Base-by-base conservation (phyloP, 192 early-diverging fungal species). In the Backusella luteola region DNA sequence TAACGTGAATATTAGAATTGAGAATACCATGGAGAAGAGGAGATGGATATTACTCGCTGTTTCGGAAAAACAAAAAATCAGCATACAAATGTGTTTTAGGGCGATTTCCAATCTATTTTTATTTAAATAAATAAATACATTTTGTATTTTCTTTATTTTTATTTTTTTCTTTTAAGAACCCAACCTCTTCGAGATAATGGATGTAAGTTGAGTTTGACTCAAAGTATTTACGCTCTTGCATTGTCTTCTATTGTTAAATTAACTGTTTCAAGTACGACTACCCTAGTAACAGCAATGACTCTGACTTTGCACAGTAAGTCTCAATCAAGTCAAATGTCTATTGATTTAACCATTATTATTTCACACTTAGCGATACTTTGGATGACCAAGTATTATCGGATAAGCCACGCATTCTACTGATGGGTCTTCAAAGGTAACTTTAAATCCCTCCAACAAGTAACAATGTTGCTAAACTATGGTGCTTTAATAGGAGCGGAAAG, bases 401-500 rank as follows among this genome's bases (percentile, higher is more conserved):
- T 42, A 82, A 78, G 42, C 85, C 86, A 26, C 83, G 84, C 29
- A 78, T 87, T 34, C 67, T 87, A 32, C 69, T 87, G 49, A 85
- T 87, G 84, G 86, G 86, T 17, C 53, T 86, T 41, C 84, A 75
- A 67, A 81, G 86, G 86, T 84, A 76, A 12, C 9, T 32, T 35
- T 19, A 6, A 49, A 7, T n/a, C 42, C 42, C 42, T 14, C 17
- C 32, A 46, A 59, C 35, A 5, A 29, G 53, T 19, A 6, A n/a
- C 17, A n/a, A n/a, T 44, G 46, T 49, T n/a, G 46, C 19, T 21
- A 19, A 49, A 5, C 0, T 46, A 4, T 46, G 1, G 17, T 26
- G 15, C 12, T 44, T 17, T 12, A 63, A 32, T 19, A 94, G 91
- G 80, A 91, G 92, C 77, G 95, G 95, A 35, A 96, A 96, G 80